Base-by-base conservation (phyloP, 2,329 filamentous ascomycete genomes). In the Iodosphaeria phyllophila region DNA sequence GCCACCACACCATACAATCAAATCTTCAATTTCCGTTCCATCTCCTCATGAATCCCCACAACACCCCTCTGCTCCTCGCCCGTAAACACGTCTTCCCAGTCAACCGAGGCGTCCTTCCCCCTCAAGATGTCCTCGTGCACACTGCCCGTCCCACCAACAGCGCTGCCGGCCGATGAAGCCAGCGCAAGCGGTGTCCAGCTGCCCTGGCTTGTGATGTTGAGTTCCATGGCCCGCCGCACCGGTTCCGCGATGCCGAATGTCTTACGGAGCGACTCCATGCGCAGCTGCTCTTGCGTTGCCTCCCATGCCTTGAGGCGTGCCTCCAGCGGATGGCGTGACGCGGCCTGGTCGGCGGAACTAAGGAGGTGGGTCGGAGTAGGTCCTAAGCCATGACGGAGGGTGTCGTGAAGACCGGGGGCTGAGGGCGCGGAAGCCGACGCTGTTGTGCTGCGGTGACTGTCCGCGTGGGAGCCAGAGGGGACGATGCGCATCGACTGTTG, bases 221-320 rank as follows among this genome's bases (percentile, higher is more conserved):
- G 63, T 60, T 98, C 89, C 89, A 98, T 93, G 32, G 75, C 79
- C 27, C 86, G 71, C 29, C 83, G 72, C 41, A 95, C 72, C 3
- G 89, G 89, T 64, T 95, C 89, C 14, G 78, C 80, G 41, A 93
- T 74, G 35, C 89, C 89, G 50, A 83, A 95, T 23, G 80, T 74
- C 36, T 82, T 77, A 35, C 82, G 73, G 41, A 95, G 67, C 26
- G 72, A 64, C 55, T 84, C 73, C 78, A 92, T 89, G 54, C 91
- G 89, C 47, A 92, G 54, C 17, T 59, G 50, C 41, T 92, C 76
- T 55, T 93, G 86, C 20, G 84, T 92, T 30, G 74, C 62, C 52
- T 86, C 79, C 89, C 89, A 98, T 45, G 73, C 67, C 43, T 74
- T 68, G 30, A 98, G 77, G 33, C 89, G 83, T 27, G 78, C 62